A percentile compares a stretch with the other conserved stretches of the same genome.
Conservation (phyloP, 768 basidiomycete genomes). For the Xerocomellus chrysenteron region DNA sequence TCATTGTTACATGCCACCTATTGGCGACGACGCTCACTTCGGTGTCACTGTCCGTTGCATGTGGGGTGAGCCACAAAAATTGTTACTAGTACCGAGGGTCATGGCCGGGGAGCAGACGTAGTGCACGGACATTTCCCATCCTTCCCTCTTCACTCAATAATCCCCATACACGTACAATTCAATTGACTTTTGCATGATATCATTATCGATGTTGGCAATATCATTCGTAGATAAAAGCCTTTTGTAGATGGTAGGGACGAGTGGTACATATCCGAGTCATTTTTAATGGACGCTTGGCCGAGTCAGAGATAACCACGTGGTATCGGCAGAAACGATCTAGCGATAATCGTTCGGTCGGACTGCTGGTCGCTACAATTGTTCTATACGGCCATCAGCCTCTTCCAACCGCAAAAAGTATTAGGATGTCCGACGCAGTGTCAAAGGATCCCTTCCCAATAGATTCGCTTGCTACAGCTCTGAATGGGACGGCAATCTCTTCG, state of each 20-base stretch:
- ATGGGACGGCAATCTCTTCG: constrained; percentile 30
- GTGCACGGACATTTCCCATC: constrained; percentile 37
- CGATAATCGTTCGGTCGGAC: neutral
- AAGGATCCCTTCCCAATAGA: constrained; percentile 28
- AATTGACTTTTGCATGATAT: constrained; percentile 28
- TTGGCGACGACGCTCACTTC: neutral
- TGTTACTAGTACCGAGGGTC: constrained; percentile 29
- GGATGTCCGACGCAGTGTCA: constrained; percentile 24
- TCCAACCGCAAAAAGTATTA: neutral
- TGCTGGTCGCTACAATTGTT: neutral
- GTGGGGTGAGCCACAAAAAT: constrained; percentile 8
- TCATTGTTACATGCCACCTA: neutral
- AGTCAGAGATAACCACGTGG: neutral
- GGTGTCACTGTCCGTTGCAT: neutral
- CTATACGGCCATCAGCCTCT: neutral
- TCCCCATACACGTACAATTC: constrained; percentile 22
- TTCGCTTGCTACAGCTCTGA: constrained; percentile 26
- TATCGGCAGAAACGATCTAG: too few relatives aligned
- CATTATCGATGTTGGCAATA: constrained; percentile 24
- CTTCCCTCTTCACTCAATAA: constrained; percentile 29
- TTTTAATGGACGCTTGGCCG: neutral
- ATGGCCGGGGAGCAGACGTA: constrained; percentile 35
- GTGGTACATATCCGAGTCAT: neutral
- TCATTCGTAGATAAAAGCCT: constrained; percentile 9
- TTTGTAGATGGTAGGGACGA: constrained; percentile 2